Base-by-base conservation (phyloP, 2,329 filamentous ascomycete genomes). In the Aspergillus carbonarius region DNA sequence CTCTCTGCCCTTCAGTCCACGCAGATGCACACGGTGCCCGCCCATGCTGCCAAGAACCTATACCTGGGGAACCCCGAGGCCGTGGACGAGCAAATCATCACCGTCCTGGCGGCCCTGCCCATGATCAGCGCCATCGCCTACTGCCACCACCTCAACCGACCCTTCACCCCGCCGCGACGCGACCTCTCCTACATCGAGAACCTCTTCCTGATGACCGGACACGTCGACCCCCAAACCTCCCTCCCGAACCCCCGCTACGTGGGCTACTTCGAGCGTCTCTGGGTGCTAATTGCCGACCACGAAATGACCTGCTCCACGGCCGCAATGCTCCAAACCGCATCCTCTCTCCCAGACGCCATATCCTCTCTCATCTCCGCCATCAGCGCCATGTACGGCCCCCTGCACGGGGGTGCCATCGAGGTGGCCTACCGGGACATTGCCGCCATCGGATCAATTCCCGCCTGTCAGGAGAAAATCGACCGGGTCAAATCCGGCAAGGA, bases 271-370 rank as follows among this genome's bases (percentile, higher is more conserved):
- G 79, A 84, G 60, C 73, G 76, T 13, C 72, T 85, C 0, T 84
- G 83, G 71, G 79, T 83, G 48, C 76, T 85, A 30, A 79, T 82
- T 62, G 81, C 81, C 4, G 83, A 85, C 63, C 82, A 85, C 66
- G 83, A 83, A 62, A 80, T 85, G 63, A 84, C 83, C 69, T 82
- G 80, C 72, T 83, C 81, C 10, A 85, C 82, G 0, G 80, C 82
- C 0, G 81, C 82, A 2, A 79, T 83, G 46, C 71, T 84, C 23
- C 82, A 84, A 58, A 80, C 83, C 27, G 82, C 82, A 9, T 82
- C 78, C 61, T 79, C 79, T 0, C 70, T 84, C 17, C 79, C 83
- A 0, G 83, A 85, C 65, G 81, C 82, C 0, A 65, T 83, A 78
- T 62, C 62, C 65, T 82, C 78, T 61, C 77, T 80, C n/a, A 78